phyloP scores from a whole-genome alignment of 306 rosid genomes.

The Prunus mongolica region DNA sequence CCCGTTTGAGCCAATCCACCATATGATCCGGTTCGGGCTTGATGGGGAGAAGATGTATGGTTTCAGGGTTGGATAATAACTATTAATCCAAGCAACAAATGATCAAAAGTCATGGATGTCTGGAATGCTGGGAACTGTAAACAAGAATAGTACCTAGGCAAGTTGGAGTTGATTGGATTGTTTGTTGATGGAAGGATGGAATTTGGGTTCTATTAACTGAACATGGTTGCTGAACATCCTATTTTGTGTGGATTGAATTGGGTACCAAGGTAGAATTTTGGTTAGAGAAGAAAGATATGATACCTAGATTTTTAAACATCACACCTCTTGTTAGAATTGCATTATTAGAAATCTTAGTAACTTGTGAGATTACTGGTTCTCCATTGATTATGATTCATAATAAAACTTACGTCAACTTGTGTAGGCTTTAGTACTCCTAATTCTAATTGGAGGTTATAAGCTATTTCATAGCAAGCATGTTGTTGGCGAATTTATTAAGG shows the following conservation, averaged over 20 bases:
- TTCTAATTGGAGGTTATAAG: background rate
- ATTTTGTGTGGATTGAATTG: background rate
- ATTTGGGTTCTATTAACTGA: background rate
- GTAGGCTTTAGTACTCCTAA: background rate
- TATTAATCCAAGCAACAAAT: background rate
- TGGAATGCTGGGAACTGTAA: background rate
- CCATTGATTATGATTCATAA: background rate
- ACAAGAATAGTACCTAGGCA: background rate
- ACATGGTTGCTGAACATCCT: background rate
- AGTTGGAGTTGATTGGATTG: background rate
- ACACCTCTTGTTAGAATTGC: background rate
- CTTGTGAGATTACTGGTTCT: background rate
- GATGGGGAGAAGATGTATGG: background rate
- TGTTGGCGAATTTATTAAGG: background rate
- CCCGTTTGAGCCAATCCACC: background rate
- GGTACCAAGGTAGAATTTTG: background rate
- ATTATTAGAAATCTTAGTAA: background rate
- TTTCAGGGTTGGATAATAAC: background rate
- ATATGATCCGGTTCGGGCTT: background rate
- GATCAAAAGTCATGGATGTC: background rate
- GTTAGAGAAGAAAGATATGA: background rate
- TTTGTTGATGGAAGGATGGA: background rate
- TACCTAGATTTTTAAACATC: background rate
- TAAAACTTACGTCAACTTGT: background rate
- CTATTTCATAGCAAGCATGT: background rate